Evolutionary conservation across 371 early-diverging fungal genomes (phyloP).

Genomic region (Haplosporangium sp.): DNA sequence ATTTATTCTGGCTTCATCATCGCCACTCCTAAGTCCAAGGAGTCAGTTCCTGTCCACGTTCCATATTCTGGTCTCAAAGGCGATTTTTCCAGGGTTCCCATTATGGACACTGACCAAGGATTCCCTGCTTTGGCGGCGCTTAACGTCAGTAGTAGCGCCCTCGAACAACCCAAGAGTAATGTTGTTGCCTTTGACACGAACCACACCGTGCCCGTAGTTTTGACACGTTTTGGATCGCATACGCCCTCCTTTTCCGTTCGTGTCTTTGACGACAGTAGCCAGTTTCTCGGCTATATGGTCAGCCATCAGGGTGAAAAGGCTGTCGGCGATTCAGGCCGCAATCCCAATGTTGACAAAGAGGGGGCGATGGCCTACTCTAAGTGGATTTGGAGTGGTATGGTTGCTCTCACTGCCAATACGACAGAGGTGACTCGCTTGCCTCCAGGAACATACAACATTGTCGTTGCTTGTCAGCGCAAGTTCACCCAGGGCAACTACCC

Average conservation of each 20-base stretch:
- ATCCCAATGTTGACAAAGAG: background rate
- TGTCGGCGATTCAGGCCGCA: slow-evolving; percentile 24
- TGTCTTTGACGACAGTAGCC: slow-evolving; percentile 23
- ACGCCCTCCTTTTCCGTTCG: slow-evolving; percentile 31
- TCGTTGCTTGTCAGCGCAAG: slow-evolving; percentile 45
- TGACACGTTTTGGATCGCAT: slow-evolving; percentile 44
- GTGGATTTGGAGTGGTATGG: slow-evolving; percentile 31
- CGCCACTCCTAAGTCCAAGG: slow-evolving; percentile 39
- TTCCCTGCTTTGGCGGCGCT: slow-evolving; percentile 12
- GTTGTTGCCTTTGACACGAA: slow-evolving; percentile 18
- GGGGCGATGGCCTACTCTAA: background rate
- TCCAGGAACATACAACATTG: slow-evolving; percentile 28
- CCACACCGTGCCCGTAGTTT: slow-evolving; percentile 20
- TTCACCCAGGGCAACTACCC: slow-evolving; percentile 44
- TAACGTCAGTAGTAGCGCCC: slow-evolving; percentile 1
- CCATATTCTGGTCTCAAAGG: slow-evolving; percentile 71
- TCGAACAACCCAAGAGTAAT: slow-evolving; percentile 10
- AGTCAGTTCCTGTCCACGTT: slow-evolving; percentile 48
- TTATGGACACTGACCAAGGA: slow-evolving; percentile 54
- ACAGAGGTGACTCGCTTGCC: slow-evolving; percentile 10
- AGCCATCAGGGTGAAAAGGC: slow-evolving; percentile 6
- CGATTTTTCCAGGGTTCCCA: slow-evolving; percentile 58
- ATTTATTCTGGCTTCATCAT: slow-evolving; percentile 55
- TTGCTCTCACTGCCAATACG: slow-evolving; percentile 10
- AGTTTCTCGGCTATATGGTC: slow-evolving; percentile 31